phyloP scores from a whole-genome alignment of 2,329 filamentous ascomycete species.

The Aspergillus sp. region DNA sequence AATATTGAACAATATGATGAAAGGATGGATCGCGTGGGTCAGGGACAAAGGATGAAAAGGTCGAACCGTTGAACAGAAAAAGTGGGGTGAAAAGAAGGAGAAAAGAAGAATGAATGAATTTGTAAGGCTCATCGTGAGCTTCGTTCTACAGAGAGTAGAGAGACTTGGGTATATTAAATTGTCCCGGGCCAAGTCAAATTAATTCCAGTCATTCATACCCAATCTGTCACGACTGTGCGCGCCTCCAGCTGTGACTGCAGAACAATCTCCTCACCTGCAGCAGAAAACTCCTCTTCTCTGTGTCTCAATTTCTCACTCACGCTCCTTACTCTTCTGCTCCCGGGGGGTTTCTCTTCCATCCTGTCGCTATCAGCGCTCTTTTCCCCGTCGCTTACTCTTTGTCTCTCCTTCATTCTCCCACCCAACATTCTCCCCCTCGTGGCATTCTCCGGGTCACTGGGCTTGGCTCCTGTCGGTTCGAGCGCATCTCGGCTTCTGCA shows the following conservation, averaged over 20 bases:
- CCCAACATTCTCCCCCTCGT: slow-evolving; percentile 16
- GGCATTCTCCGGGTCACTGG: slow-evolving; percentile 18
- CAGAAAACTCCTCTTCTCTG: slow-evolving; percentile 12
- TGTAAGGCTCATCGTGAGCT: neutral
- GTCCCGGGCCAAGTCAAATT: neutral
- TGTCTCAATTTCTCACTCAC: slow-evolving; percentile 5
- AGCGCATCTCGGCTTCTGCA: slow-evolving; percentile 18
- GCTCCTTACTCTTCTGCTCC: slow-evolving; percentile 17
- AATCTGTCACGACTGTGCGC: neutral
- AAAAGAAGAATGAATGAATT: slow-evolving; percentile 3
- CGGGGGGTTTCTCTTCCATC: slow-evolving; percentile 9
- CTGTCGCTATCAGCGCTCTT: slow-evolving; percentile 12
- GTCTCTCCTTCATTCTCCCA: slow-evolving; percentile 26
- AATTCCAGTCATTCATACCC: slow-evolving; percentile 4
- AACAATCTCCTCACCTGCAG: neutral
- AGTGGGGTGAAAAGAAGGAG: slow-evolving; percentile 10
- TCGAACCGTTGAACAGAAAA: slow-evolving; percentile 3
- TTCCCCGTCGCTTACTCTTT: slow-evolving; percentile 3
- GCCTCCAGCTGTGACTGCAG: neutral
- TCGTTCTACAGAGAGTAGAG: neutral
- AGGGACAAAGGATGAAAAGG: slow-evolving; percentile 8
- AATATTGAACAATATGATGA: neutral
- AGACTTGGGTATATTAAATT: neutral
- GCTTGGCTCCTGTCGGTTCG: slow-evolving; percentile 12
- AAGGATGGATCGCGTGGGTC: slow-evolving; percentile 12